Evolutionary conservation across 805 yeast species (phyloP).

Genomic region (Blastobotrys parvus): DNA sequence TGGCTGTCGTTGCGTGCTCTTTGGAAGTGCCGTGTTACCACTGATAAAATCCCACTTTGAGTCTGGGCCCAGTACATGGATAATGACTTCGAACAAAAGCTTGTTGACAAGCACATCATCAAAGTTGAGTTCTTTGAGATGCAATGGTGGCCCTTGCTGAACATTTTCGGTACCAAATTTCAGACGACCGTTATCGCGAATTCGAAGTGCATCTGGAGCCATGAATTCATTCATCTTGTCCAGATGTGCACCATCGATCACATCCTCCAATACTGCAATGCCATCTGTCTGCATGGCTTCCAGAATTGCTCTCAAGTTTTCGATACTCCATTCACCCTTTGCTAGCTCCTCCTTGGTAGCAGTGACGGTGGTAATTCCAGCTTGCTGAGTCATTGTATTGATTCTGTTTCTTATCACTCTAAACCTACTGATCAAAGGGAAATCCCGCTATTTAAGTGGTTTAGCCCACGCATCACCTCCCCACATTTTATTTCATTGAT

Average conservation of each 20-base stretch:
- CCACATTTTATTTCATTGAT: conserved; percentile 13
- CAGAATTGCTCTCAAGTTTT: conserved; percentile 9
- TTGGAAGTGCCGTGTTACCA: conserved; percentile 13
- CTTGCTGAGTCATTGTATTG: background rate
- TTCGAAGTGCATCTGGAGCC: conserved; percentile 8
- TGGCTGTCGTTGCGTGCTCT: conserved; percentile 11
- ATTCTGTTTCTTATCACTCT: background rate
- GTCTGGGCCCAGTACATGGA: conserved; percentile 12
- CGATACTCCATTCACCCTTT: conserved; percentile 8
- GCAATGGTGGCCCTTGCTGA: conserved; percentile 15
- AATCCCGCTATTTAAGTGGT: no score
- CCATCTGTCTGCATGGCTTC: conserved; percentile 11
- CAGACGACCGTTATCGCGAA: conserved; percentile 4
- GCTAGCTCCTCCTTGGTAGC: conserved; percentile 5
- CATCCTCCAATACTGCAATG: conserved; percentile 9
- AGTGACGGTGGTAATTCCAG: conserved; percentile 2
- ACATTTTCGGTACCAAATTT: conserved; percentile 15
- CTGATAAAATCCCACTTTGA: conserved; percentile 11
- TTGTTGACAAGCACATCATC: conserved; percentile 11
- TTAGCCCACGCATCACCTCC: background rate
- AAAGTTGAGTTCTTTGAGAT: conserved; percentile 6
- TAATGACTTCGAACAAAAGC: conserved; percentile 10
- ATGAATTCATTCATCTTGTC: conserved; percentile 11
- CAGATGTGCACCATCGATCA: conserved; percentile 11
- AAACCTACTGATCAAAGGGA: no score